phyloP scores from a whole-genome alignment of 2,329 filamentous ascomycete species.

The Colletotrichum somersetense region DNA sequence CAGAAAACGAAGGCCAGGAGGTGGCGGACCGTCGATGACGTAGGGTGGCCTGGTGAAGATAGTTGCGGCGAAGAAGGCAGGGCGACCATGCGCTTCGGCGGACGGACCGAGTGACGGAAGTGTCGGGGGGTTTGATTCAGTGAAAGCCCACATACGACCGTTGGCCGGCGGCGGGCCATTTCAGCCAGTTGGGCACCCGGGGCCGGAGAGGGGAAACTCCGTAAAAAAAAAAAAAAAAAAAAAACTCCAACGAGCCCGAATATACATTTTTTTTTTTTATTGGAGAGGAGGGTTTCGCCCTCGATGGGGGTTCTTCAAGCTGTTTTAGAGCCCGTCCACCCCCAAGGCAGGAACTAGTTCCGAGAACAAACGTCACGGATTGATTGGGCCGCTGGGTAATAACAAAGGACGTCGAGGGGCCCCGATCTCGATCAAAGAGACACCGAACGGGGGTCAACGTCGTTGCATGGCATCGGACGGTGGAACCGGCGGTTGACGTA shows the following conservation, averaged over 20 bases:
- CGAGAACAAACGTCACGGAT: conserved; percentile 13
- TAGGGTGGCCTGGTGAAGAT: not conserved
- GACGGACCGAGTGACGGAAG: conserved; percentile 33
- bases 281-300: conserved; percentile 11
- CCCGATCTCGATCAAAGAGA: conserved; percentile 37
- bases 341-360: conserved; percentile 17
- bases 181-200: conserved; percentile 10
- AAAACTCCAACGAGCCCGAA: not conserved
- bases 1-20: not conserved
- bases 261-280: not conserved
- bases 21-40: conserved; percentile 9
- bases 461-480: conserved; percentile 30
- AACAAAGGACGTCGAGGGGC: conserved; percentile 1
- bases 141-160: not conserved
- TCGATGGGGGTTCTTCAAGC: conserved; percentile 5
- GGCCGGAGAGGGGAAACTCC: conserved; percentile 13
- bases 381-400: conserved; percentile 25
- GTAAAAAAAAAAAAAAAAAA: no score
- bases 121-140: conserved; percentile 39
- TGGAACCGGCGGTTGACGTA: conserved; percentile 31
- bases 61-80: conserved; percentile 10
- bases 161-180: conserved; percentile 18
- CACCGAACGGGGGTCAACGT: conserved; percentile 17
- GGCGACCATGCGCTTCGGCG: conserved; percentile 12
- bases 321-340: not conserved